These are phyloP conservation scores for Mycena crocata DNA, from an alignment of 768 basidiomycete genomes.

Conservation along the genomic window DNA sequence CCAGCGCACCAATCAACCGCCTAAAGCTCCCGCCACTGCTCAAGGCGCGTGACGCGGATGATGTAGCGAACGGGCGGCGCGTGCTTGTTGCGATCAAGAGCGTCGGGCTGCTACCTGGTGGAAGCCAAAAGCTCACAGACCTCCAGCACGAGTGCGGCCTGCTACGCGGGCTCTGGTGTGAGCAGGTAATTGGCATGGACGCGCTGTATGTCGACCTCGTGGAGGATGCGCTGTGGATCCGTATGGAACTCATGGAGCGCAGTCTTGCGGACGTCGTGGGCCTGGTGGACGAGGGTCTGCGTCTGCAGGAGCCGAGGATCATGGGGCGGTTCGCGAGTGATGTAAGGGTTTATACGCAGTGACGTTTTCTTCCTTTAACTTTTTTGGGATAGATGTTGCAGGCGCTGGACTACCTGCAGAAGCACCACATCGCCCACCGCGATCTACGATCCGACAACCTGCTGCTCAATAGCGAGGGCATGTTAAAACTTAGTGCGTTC, in stretches of 20 bases:
- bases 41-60: conserved; percentile 52
- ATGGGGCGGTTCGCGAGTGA: conserved; percentile 83
- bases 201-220: conserved; percentile 75
- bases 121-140: conserved; percentile 72
- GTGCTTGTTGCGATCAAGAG: conserved; percentile 83
- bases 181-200: conserved; percentile 75
- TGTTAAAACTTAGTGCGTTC: conserved; percentile 79
- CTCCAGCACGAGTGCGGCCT: conserved; percentile 70
- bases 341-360: conserved; percentile 59
- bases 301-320: conserved; percentile 69
- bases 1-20: conserved; percentile 48
- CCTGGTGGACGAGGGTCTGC: conserved; percentile 69
- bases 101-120: conserved; percentile 68
- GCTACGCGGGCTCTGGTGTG: conserved; percentile 67
- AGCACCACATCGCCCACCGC: conserved; percentile 79
- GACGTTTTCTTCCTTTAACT: conserved; percentile 8
- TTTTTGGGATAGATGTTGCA: conserved; percentile 61
- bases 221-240: conserved; percentile 81
- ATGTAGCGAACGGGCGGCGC: conserved; percentile 45
- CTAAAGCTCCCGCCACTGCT: conserved; percentile 54
- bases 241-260: conserved; percentile 92
- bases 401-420: conserved; percentile 75
- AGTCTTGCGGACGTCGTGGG: conserved; percentile 86
- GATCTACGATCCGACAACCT: conserved; percentile 89
- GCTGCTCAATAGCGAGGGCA: conserved; percentile 73